Base-by-base conservation (phyloP, 2,329 filamentous ascomycete genomes). In the Bipolaris zeicola region DNA sequence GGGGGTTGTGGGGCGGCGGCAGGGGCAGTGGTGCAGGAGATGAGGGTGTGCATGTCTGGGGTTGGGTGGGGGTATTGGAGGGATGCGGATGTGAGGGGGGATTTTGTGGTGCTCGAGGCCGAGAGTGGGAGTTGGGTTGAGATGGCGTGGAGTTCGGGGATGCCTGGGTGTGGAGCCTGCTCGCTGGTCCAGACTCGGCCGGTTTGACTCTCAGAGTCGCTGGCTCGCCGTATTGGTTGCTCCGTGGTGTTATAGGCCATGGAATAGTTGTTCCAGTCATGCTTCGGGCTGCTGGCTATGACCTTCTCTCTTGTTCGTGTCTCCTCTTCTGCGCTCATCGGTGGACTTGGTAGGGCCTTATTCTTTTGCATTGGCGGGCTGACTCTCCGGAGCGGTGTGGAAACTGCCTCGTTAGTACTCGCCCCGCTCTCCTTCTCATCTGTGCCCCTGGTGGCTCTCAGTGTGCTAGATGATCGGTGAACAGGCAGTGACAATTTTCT, bases 101-200 rank as follows among this genome's bases (percentile, higher is more conserved):
- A 80, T 76, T 51, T 82, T 60, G 58, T 58, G 4, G 53, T 61
- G 33, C 51, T 79, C 55, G 84, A 79, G 24, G 55, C 56, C 6
- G 26, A 50, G 20, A 22, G 34, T 31, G 34, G 38, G 14, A 26
- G 42, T 22, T 39, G 52, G 7, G 59, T 26, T 16, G 58, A 58
- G 3, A 57, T 54, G 26, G 60, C 59, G 10, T 64, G 63, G 5
- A 69, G 50, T 44, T 67, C 63, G 13, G 63, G 62, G 26, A 65
- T 65, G 6, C 63, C 65, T 1, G 65, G 62, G 20, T 69, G 63
- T 0, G 50, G 37, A n/a, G 58, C 37, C 1, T 61, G 20, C 1
- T 48, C 34, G 6, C 49, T 54, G 2, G 37, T 8, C 64, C 61
- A 62, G 3, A 52, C 49, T n/a, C 55, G 50, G 24, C 52, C 55